Base-by-base conservation (phyloP, 495 filamentous ascomycete species). In the Penicillium macrosclerotiorum region DNA sequence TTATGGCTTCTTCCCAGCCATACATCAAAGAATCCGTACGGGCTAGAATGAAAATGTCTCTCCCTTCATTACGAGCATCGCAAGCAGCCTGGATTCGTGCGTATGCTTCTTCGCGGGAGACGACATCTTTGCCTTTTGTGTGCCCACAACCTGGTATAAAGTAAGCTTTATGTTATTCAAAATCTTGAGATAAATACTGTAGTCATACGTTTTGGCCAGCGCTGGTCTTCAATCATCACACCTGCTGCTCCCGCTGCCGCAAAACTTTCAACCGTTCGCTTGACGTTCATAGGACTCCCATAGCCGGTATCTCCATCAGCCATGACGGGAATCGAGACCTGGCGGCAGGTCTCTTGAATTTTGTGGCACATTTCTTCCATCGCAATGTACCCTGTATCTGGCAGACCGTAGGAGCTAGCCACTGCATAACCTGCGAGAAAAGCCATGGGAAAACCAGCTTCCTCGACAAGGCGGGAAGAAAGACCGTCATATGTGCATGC, bases 331-430 rank as follows among this genome's bases (percentile, higher is more conserved):
- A 73, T 14, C 8, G 27, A 55, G 4, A 67, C 65, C 19, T 67
- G 62, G 1, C 66, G 54, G 8, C 57, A 59, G 1, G 54, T 52
- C 36, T 72, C 63, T 37, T 68, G 67, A 39, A 71, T 67, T 47
- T 62, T 67, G n/a, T 62, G 51, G 39, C 63, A 69, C 64, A 75
- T 67, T 38, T 75, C 69, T 22, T 55, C 54, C 56, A 72, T 67
- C 5, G 67, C 68, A 20, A 72, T 71, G 31, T 73, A 72, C 19
- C 69, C 70, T 3, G 70, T 67, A 40, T 73, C 70, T 13, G 69
- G 68, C 0, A 73, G 59, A 14, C 68, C 65, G 16, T 59, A 57
- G 12, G 65, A 49, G 19, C 52, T 62, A 4, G 67, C 40, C 1
- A 70, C 63, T 0, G 63, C 57, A 47, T 64, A 71, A 0, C 68